Base-by-base conservation (phyloP, 2,329 filamentous ascomycete species). In the Colletotrichum paranaense region DNA sequence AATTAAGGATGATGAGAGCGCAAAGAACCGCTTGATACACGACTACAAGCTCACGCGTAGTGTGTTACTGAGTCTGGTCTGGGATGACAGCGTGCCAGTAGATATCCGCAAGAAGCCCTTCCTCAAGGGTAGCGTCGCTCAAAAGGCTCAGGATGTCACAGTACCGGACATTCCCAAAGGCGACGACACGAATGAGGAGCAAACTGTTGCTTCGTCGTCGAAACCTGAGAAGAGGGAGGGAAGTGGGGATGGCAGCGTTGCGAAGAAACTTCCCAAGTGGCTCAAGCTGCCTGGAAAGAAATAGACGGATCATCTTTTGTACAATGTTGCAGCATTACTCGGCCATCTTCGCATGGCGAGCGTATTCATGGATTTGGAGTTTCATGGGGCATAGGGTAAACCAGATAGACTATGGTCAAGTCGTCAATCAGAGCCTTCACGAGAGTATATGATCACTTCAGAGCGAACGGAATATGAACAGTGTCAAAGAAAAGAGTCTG, bases 51-150 rank as follows among this genome's bases (percentile, higher is more conserved):
- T 98, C 75, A 88, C 87, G 3, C 91, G 92, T 7, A 88, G 91
- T 42, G 92, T 95, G 38, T 85, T 97, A 9, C 85, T 98, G 56
- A 96, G 92, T 73, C 89, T 97, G 74, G 83, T 91, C 1, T 97
- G 95, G 94, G 90, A 91, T 24, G 88, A 92, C 59, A 86, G 82
- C 49, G 93, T 92, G 1, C 86, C 88, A n/a, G 78, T 84, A 1
- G 84, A 87, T 12, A 88, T 87, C 5, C 86, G 92, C 72, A 87
- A 87, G 35, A 84, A 83, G 28, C 84, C 88, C 19, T 90, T 93
- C 65, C 82, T 97, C 69, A 92, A 90, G 77, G 76, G 81, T 1
- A 84, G 85, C 30, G 86, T 92, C 65, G 88, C 90, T 32, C 86
- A 87, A 65, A 86, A 90, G 78, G 94, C 94, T 1, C 89, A 89